A percentile compares a stretch with the other conserved stretches of the same genome.
phyloP scores from a whole-genome alignment of 345 rosid genomes.

The Aquilaria malaccensis region DNA sequence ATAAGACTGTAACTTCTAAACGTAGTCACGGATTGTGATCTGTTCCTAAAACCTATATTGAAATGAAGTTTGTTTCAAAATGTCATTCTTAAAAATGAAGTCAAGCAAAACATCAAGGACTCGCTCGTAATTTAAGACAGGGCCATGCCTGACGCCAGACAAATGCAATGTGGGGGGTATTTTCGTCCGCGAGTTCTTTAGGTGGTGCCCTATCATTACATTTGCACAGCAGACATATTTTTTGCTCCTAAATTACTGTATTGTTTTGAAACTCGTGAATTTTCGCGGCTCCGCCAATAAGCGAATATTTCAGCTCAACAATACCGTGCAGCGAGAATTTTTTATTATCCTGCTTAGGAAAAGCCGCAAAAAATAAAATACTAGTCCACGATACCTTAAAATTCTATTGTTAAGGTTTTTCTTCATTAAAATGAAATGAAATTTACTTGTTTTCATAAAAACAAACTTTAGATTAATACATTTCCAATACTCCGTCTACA shows the following conservation, averaged over 20 bases:
- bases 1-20: no score
- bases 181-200: neutral
- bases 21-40: no score
- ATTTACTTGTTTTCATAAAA: no score
- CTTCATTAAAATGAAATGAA: no score
- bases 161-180: slow-evolving; percentile 5
- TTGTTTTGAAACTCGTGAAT: slow-evolving; percentile 17
- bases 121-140: neutral
- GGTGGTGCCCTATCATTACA: neutral
- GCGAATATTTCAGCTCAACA: no score
- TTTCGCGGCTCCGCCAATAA: slow-evolving; percentile 29
- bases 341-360: neutral
- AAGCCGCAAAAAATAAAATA: slow-evolving; percentile 2
- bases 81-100: neutral
- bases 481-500: no score
- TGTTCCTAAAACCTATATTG: no score
- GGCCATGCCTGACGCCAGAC: neutral
- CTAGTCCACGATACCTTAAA: neutral
- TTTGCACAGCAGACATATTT: neutral
- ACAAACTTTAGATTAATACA: no score
- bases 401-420: no score
- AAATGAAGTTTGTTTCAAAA: no score
- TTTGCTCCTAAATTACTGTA: neutral
- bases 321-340: no score
- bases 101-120: neutral